Evolutionary conservation across 768 basidiomycete genomes (phyloP).

Genomic region (Xerocomus brunneocitrinus): DNA sequence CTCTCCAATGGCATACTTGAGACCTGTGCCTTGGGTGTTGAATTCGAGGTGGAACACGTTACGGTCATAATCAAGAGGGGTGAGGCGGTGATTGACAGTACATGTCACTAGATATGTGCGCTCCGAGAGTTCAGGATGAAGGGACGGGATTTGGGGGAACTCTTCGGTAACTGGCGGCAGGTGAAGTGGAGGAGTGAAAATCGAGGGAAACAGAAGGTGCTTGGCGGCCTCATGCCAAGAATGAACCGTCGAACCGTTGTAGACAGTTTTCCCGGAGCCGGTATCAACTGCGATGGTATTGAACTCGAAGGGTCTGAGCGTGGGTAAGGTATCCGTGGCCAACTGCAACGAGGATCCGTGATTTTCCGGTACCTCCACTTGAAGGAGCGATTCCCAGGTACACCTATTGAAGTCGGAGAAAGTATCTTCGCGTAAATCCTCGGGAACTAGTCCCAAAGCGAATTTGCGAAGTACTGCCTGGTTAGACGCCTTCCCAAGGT

Average conservation of each 20-base stretch:
- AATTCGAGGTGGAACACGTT: slow-evolving; percentile 99
- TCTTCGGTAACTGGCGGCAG: slow-evolving; percentile 33
- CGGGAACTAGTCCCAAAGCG: slow-evolving; percentile 43
- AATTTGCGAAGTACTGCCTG: slow-evolving; percentile 51
- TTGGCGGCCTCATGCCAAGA: slow-evolving; percentile 87
- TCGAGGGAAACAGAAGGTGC: slow-evolving; percentile 82
- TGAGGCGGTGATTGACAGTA: slow-evolving; percentile 90
- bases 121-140: slow-evolving; percentile 85
- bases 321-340: slow-evolving; percentile 20
- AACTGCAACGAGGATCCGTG: slow-evolving; percentile 16
- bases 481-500: slow-evolving; percentile 60
- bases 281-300: slow-evolving; percentile 73
- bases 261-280: slow-evolving; percentile 50
- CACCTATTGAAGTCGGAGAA: slow-evolving; percentile 51
- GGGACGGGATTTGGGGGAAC: slow-evolving; percentile 56
- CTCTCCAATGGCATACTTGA: slow-evolving; percentile 95
- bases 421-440: slow-evolving; percentile 36
- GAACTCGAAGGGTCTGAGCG: slow-evolving; percentile 57
- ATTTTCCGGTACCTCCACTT: slow-evolving; percentile 42
- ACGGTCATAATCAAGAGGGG: slow-evolving; percentile 92
- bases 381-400: slow-evolving; percentile 65
- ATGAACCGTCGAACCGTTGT: slow-evolving; percentile 55
- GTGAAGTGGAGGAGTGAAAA: slow-evolving; percentile 55
- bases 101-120: slow-evolving; percentile 92
- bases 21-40: slow-evolving; percentile 83